Conservation (phyloP, 305 asterid genomes). For the Plantago lanceolata region DNA sequence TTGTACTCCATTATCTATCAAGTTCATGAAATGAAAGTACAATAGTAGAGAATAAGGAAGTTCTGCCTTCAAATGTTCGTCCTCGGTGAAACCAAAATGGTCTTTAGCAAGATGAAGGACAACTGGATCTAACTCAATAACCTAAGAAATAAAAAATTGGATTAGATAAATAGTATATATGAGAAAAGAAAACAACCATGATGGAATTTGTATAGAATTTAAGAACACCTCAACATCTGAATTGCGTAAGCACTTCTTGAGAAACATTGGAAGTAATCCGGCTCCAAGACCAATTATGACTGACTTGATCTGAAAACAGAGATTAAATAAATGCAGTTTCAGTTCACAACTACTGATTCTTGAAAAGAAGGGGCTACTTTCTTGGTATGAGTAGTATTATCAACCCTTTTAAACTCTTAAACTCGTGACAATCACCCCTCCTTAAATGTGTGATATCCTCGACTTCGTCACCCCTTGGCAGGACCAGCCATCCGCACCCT, state of each 20-base stretch:
- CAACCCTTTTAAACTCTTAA: too few species aligned
- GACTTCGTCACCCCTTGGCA: too few species aligned
- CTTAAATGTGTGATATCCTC: too few species aligned
- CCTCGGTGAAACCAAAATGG: constrained; percentile 66
- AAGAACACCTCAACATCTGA: constrained; percentile 58
- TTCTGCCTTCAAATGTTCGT: constrained; percentile 61
- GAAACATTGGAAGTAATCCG: constrained; percentile 93
- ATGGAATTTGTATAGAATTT: not conserved
- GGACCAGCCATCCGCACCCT: too few species aligned
- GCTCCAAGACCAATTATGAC: constrained; percentile 95
- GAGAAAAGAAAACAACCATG: constrained; percentile 14
- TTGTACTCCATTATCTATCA: not conserved
- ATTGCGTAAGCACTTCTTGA: constrained; percentile 51
- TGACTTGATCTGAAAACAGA: constrained; percentile 50
- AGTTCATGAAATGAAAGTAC: constrained; percentile 1
- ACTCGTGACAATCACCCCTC: too few species aligned
- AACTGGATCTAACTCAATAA: constrained; percentile 74
- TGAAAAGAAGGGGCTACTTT: too few species aligned
- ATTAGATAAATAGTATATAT: constrained; percentile 26
- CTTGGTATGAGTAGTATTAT: too few species aligned
- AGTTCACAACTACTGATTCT: constrained; percentile 2
- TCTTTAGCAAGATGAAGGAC: constrained; percentile 69
- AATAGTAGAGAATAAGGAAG: constrained; percentile 5
- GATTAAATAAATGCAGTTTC: constrained; percentile 19
- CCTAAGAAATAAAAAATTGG: constrained; percentile 46